These are phyloP conservation scores for Plasmodium sp. DNA, from an alignment of 169 alveolate genomes.

Conservation along the genomic window DNA sequence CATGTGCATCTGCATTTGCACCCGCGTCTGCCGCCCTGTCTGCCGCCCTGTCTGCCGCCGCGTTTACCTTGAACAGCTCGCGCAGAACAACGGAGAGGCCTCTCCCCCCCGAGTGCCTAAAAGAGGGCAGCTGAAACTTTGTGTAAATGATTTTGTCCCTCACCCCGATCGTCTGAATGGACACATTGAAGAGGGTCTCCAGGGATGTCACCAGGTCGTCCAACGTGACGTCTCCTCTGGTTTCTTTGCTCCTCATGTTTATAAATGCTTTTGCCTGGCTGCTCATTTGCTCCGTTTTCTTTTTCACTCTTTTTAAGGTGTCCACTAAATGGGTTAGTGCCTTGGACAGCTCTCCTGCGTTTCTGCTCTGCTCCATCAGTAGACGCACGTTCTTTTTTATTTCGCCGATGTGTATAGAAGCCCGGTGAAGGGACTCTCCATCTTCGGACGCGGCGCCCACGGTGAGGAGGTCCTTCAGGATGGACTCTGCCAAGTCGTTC, in stretches of 20 bases:
- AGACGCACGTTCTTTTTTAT: neutral
- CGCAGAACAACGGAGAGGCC: slow-evolving; percentile 11
- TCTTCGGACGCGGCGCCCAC: neutral
- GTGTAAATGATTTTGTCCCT: slow-evolving; percentile 56
- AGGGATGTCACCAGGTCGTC: slow-evolving; percentile 24
- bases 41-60: too few species aligned
- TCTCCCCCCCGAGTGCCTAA: neutral
- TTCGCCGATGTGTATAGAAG: neutral
- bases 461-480: neutral
- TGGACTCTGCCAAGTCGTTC: neutral
- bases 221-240: slow-evolving; percentile 29
- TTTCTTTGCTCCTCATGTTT: neutral
- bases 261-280: neutral
- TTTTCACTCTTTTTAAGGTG: neutral
- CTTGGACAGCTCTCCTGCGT: neutral
- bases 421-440: neutral
- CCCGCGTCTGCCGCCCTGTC: too few species aligned
- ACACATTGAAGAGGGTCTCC: slow-evolving; percentile 31
- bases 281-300: neutral
- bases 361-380: neutral
- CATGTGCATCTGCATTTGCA: neutral
- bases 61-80: neutral
- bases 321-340: neutral
- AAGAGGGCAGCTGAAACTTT: neutral
- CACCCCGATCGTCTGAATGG: slow-evolving; percentile 45